These are phyloP conservation scores for Sporobolomyces roseus DNA, from an alignment of 768 basidiomycete species.

Conservation along the genomic window DNA sequence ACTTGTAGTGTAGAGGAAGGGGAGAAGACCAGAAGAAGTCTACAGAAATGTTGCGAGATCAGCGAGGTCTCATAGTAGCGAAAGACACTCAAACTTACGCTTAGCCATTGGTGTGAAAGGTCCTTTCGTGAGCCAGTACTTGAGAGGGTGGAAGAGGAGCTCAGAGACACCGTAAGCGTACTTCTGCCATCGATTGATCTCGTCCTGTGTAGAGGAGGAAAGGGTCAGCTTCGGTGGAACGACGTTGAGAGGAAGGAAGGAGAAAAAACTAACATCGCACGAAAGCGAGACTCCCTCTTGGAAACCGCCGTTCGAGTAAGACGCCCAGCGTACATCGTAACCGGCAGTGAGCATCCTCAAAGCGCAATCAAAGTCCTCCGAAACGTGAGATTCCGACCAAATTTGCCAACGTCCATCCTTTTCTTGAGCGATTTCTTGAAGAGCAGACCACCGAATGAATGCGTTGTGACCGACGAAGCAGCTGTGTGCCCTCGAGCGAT, in stretches of 20 bases:
- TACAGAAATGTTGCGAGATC: not conserved
- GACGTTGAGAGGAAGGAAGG: too few species aligned
- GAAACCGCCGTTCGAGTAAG: constrained; percentile 64
- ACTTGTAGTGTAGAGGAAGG: constrained; percentile 55
- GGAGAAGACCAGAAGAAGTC: constrained; percentile 50
- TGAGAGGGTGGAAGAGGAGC: constrained; percentile 78
- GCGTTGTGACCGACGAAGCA: constrained; percentile 86
- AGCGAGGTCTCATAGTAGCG: too few species aligned
- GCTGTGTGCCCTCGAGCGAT: constrained; percentile 52
- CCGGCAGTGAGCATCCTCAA: constrained; percentile 20
- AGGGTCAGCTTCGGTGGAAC: too few species aligned
- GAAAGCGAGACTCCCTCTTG: constrained; percentile 89
- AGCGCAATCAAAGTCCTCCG: constrained; percentile 62
- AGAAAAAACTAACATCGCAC: constrained; percentile 55
- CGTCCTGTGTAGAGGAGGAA: constrained; percentile 53
- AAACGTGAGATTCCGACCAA: constrained; percentile 78
- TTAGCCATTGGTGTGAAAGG: constrained; percentile 61
- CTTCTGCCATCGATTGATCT: constrained; percentile 89
- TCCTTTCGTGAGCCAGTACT: constrained; percentile 70
- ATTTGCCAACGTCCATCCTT: constrained; percentile 64
- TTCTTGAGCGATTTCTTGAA: constrained; percentile 80
- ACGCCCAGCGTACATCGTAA: constrained; percentile 55
- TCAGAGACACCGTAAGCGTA: constrained; percentile 50
- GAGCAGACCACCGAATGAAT: constrained; percentile 81
- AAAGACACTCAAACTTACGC: constrained; percentile 35